Evolutionary conservation across 1,139 yeast species (phyloP).

Genomic region (Maudiozyma humilis): DNA sequence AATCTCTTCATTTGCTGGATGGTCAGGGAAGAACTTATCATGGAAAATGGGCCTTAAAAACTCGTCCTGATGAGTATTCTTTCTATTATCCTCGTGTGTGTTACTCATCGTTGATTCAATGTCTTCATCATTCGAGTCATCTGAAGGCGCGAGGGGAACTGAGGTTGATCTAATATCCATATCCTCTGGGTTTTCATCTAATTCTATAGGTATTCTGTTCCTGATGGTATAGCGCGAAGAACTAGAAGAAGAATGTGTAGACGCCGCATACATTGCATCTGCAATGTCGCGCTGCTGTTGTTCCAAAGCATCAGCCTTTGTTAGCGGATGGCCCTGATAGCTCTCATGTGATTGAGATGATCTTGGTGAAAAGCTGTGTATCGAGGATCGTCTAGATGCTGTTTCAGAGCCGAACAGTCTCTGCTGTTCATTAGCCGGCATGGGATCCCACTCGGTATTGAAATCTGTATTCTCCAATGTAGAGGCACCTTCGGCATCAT

Average conservation of each 20-base stretch:
- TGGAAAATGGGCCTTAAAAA: slow-evolving; percentile 33
- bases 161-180: slow-evolving; percentile 18
- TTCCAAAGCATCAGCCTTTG: slow-evolving; percentile 8
- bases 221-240: slow-evolving; percentile 36
- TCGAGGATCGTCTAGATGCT: slow-evolving; percentile 25
- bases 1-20: slow-evolving; percentile 40
- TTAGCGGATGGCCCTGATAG: slow-evolving; percentile 14
- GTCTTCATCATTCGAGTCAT: slow-evolving; percentile 14
- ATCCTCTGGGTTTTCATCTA: slow-evolving; percentile 28
- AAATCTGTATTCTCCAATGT: slow-evolving; percentile 56
- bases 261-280: slow-evolving; percentile 12
- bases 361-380: slow-evolving; percentile 13
- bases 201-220: slow-evolving; percentile 37
- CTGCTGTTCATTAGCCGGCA: slow-evolving; percentile 39
- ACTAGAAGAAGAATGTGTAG: slow-evolving; percentile 31
- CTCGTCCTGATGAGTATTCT: slow-evolving; percentile 22
- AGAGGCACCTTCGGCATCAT: slow-evolving; percentile 73
- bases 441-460: slow-evolving; percentile 60
- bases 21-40: slow-evolving; percentile 37
- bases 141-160: slow-evolving; percentile 14
- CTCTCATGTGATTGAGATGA: slow-evolving; percentile 13
- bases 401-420: slow-evolving; percentile 31
- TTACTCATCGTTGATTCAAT: slow-evolving; percentile 22
- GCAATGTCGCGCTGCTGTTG: slow-evolving; percentile 2
- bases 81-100: slow-evolving; percentile 24